These are phyloP conservation scores for Suillus variegatus DNA, from an alignment of 768 basidiomycete genomes.

Conservation along the genomic window DNA sequence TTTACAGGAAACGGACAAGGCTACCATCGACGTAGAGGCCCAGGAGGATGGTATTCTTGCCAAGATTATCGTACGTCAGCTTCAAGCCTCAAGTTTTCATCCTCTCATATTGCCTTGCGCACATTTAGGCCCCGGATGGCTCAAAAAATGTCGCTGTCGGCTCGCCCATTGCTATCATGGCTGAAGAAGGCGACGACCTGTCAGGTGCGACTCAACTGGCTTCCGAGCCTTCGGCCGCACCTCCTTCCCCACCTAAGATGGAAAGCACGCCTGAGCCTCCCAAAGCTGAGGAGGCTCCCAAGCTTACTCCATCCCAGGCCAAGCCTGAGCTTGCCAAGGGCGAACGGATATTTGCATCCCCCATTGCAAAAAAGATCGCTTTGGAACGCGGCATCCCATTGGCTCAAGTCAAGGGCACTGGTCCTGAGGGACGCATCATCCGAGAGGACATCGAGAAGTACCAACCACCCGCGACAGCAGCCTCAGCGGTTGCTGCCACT, in stretches of 20 bases:
- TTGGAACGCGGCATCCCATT: conserved; percentile 92
- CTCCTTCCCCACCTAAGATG: conserved; percentile 30
- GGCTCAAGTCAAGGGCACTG: conserved; percentile 86
- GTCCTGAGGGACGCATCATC: conserved; percentile 92
- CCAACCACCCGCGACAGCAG: conserved; percentile 53
- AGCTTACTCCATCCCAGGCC: conserved; percentile 36
- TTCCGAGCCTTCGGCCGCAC: conserved; percentile 52
- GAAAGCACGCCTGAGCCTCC: conserved; percentile 45
- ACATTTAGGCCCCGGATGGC: conserved; percentile 71
- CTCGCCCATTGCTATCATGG: conserved; percentile 85
- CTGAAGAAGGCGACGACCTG: conserved; percentile 94
- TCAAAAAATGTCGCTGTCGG: conserved; percentile 88
- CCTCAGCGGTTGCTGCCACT: conserved; percentile 42
- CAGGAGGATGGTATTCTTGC: conserved; percentile 96
- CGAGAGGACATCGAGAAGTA: conserved; percentile 94
- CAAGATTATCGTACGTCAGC: conserved; percentile 85
- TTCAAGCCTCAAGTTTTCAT: not conserved
- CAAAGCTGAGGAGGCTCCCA: conserved; percentile 36
- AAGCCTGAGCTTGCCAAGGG: conserved; percentile 57
- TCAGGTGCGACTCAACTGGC: conserved; percentile 79
- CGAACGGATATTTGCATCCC: conserved; percentile 91
- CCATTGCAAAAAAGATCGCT: conserved; percentile 96
- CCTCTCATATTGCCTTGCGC: conserved; percentile 2
- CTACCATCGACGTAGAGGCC: conserved; percentile 98
- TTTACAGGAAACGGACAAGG: conserved; percentile 97